A percentile compares a stretch with the other conserved stretches of the same genome.
Evolutionary conservation across 176 grass and related monocot genomes (phyloP).

Genomic region (Aegilops umbellulata): DNA sequence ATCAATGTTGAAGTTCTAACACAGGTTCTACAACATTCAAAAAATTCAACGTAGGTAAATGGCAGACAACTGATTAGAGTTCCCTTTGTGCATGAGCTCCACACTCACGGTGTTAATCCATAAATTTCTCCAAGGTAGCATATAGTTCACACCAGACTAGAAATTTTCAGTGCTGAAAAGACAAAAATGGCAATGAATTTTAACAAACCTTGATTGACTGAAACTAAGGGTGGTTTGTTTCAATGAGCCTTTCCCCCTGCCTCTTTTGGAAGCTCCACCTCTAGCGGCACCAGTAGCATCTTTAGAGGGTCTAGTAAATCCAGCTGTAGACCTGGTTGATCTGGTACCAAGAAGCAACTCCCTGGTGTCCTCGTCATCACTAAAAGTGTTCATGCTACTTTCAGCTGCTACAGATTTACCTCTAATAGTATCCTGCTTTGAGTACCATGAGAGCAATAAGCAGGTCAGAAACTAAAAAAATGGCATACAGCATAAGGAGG

Average conservation of each 20-base stretch:
- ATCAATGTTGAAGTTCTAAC: not conserved
- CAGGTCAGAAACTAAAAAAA: not conserved
- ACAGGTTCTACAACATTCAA: not conserved
- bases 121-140: conserved; percentile 1
- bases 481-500: not conserved
- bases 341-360: conserved; percentile 45
- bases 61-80: not conserved
- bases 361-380: conserved; percentile 72
- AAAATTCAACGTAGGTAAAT: not conserved
- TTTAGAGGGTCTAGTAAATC: conserved; percentile 51
- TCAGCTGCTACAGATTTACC: conserved; percentile 46
- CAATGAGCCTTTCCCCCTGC: conserved; percentile 50
- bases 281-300: conserved; percentile 38
- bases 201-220: conserved; percentile 56
- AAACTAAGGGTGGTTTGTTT: conserved; percentile 73
- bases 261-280: conserved; percentile 52
- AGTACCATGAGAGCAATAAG: conserved; percentile 19
- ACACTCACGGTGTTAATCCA: not conserved
- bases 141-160: not conserved
- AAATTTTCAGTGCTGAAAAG: not conserved
- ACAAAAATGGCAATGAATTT: not conserved
- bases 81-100: not conserved
- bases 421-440: conserved; percentile 42
- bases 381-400: conserved; percentile 56
- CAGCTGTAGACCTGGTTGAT: conserved; percentile 34